phyloP scores from a whole-genome alignment of 495 filamentous ascomycete species.

The Tuber magnatum region DNA sequence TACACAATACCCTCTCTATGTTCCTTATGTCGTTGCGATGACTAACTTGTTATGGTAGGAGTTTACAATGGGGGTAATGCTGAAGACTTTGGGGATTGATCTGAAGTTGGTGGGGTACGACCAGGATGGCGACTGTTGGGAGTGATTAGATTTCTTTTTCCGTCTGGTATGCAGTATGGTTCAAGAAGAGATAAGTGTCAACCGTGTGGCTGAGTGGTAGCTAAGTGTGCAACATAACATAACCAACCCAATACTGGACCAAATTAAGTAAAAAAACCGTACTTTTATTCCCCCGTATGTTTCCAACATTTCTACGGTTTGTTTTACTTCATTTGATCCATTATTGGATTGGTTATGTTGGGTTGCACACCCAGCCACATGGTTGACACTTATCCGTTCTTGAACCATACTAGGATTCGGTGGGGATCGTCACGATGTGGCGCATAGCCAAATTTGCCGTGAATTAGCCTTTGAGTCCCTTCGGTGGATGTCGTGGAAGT shows the following conservation, averaged over 20 bases:
- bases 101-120: slow-evolving; percentile 31
- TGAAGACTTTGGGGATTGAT: slow-evolving; percentile 37
- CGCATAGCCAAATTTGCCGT: background rate
- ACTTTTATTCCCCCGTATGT: too few relatives aligned
- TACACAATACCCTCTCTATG: slow-evolving; percentile 7
- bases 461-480: background rate
- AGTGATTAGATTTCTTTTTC: slow-evolving; percentile 5
- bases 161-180: background rate
- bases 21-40: background rate
- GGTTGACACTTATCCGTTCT: too few relatives aligned
- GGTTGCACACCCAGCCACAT: too few relatives aligned
- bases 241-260: too few relatives aligned
- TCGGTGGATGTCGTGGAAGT: background rate
- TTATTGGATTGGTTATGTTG: too few relatives aligned
- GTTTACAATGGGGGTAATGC: slow-evolving; percentile 40
- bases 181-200: too few relatives aligned
- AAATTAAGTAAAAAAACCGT: too few relatives aligned
- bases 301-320: too few relatives aligned
- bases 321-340: too few relatives aligned
- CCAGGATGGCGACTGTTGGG: slow-evolving; percentile 28
- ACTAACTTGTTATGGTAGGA: slow-evolving; percentile 11
- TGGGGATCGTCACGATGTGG: background rate
- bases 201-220: too few relatives aligned
- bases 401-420: background rate
- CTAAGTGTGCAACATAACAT: too few relatives aligned